Percentiles rank a stretch among this genome's conserved stretches.
These are phyloP conservation scores for Rhodomyrtus tomentosa DNA, from an alignment of 345 rosid species.

Conservation along the genomic window DNA sequence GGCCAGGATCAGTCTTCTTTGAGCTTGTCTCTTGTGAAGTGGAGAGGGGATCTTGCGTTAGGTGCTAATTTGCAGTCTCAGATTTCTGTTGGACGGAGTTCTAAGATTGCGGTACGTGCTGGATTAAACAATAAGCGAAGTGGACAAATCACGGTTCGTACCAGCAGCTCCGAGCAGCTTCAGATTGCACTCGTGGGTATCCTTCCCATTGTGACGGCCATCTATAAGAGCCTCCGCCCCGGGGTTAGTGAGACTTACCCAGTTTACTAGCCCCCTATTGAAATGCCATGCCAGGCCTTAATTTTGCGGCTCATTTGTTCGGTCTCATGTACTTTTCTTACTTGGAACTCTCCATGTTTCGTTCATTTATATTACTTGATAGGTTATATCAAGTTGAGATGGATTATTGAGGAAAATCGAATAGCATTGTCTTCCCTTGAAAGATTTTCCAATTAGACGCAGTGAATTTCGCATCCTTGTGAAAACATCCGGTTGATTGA, in stretches of 20 bases:
- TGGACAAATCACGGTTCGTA: slow-evolving; percentile 66
- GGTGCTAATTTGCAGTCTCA: slow-evolving; percentile 93
- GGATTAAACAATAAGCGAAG: slow-evolving; percentile 93
- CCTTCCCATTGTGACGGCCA: slow-evolving; percentile 58
- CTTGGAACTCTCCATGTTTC: background rate
- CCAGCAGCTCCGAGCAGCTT: slow-evolving; percentile 89
- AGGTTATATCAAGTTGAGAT: slow-evolving; percentile 1
- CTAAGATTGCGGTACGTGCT: slow-evolving; percentile 76
- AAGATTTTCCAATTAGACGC: background rate
- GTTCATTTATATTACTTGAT: slow-evolving; percentile 1
- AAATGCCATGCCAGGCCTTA: background rate
- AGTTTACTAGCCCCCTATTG: slow-evolving; percentile 37
- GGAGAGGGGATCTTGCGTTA: slow-evolving; percentile 88
- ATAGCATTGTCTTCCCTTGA: background rate
- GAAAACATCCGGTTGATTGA: background rate
- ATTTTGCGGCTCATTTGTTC: background rate
- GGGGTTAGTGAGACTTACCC: slow-evolving; percentile 49
- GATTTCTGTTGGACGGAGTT: slow-evolving; percentile 56
- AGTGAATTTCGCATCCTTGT: background rate
- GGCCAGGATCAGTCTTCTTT: slow-evolving; percentile 85
- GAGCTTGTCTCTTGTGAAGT: slow-evolving; percentile 82
- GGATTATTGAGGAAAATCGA: background rate
- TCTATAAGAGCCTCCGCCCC: slow-evolving; percentile 63
- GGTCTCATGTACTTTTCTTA: background rate
- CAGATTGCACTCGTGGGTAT: slow-evolving; percentile 73